Percentiles rank a stretch among this genome's conserved stretches.
Conservation (phyloP, 176 grass and related monocot species). For the Melocanna baccifera region DNA sequence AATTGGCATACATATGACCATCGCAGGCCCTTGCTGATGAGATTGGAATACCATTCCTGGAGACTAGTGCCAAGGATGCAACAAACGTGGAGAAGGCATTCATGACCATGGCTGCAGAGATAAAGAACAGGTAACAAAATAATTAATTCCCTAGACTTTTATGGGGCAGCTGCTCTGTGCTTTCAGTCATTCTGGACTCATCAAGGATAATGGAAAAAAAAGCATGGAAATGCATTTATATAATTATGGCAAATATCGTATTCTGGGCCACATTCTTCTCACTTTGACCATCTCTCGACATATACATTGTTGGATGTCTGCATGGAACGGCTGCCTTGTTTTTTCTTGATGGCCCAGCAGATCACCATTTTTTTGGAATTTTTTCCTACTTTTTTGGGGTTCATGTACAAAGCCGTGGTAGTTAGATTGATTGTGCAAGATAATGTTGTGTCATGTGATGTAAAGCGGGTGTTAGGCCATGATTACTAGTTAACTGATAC, state of each 20-base stretch:
- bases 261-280: not conserved
- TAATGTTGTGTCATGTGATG: not conserved
- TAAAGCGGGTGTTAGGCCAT: not conserved
- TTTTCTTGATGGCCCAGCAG: not conserved
- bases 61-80: constrained; percentile 79
- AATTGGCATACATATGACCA: not conserved
- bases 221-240: not conserved
- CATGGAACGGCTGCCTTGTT: not conserved
- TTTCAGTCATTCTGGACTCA: not conserved
- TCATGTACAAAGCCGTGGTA: not conserved
- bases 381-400: not conserved
- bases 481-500: not conserved
- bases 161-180: not conserved
- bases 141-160: not conserved
- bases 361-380: not conserved
- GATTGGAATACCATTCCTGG: constrained; percentile 71
- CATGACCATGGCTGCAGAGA: constrained; percentile 67
- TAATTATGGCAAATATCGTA: not conserved
- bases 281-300: not conserved
- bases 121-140: constrained; percentile 55
- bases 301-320: not conserved
- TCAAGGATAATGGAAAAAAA: constrained; percentile 1
- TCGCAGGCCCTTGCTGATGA: constrained; percentile 62
- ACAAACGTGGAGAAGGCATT: constrained; percentile 76
- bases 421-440: not conserved